Base-by-base conservation (phyloP, 495 filamentous ascomycete species). In the Xylaria castorea region DNA sequence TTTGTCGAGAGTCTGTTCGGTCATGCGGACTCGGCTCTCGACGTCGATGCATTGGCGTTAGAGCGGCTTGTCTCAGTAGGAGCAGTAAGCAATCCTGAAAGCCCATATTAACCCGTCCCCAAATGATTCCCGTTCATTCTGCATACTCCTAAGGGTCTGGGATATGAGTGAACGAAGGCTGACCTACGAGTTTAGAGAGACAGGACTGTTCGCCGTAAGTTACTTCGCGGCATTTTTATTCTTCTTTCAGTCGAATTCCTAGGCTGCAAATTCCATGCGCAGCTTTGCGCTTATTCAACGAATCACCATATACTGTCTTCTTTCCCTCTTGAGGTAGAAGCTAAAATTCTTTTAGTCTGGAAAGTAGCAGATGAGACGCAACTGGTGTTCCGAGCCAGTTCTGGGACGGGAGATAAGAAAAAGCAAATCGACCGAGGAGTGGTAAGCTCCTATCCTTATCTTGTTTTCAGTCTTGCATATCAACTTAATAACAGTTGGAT, bases 1-100 rank as follows among this genome's bases (percentile, higher is more conserved):
- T 99, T 98, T 77, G 88, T 99, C 32, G 97, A 98, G 78, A 98
- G 96, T 0, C 85, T 99, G 1, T 97, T 97, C 81, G 96, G 96
- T 12, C 96, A 99, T 81, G 94, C 98, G 78, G 96, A 98, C 77
- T 87, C 91, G 72, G 92, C 98, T 51, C 85, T 94, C 48, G 92
- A 92, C 75, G 87, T 99, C 66, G 91, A 92, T 50, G 93, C 94
- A 7, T 87, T 97, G 75, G 90, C 89, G 16, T 89, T 92, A 67
- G 96, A 99, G 81, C 90, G 93, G 44, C 98, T 96, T 80, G 86
- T 98, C 66, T 93, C 90, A 73, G 96, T 97, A 25, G 96, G 96
- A 71, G 92, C 80, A 27, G 70, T 71, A 58, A 71, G 70, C 20
- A 58, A 50, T 20, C 22, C 53, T 18, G 11, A 20, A 34, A 55